Percentiles rank a stretch among this genome's conserved stretches.
These are phyloP conservation scores for Candida frijolesensis DNA, from an alignment of 1,139 yeast species.

Conservation along the genomic window DNA sequence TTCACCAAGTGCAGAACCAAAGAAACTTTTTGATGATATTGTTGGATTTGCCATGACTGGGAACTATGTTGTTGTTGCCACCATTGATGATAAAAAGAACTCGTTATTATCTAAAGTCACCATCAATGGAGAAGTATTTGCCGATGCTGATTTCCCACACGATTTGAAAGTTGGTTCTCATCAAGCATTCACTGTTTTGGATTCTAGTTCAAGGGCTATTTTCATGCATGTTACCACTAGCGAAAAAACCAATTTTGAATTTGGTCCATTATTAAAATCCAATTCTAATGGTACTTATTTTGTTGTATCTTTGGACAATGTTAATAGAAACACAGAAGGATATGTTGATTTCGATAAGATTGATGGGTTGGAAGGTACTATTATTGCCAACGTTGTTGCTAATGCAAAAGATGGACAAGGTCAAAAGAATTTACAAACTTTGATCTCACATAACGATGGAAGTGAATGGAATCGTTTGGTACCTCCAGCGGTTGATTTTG, in stretches of 20 bases:
- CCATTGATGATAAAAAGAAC: constrained; percentile 47
- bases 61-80: constrained; percentile 77
- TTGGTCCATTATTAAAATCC: constrained; percentile 84
- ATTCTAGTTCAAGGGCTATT: constrained; percentile 71
- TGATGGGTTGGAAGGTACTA: constrained; percentile 86
- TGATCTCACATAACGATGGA: constrained; percentile 89
- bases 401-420: constrained; percentile 33
- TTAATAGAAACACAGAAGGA: constrained; percentile 73
- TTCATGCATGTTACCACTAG: constrained; percentile 82
- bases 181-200: constrained; percentile 84
- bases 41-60: constrained; percentile 49
- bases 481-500: constrained; percentile 69
- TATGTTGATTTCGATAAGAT: constrained; percentile 88
- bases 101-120: constrained; percentile 72
- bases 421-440: constrained; percentile 63
- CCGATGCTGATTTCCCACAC: constrained; percentile 78
- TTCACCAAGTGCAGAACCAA: constrained; percentile 25
- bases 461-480: constrained; percentile 75
- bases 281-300: constrained; percentile 96
- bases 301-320: constrained; percentile 69
- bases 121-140: constrained; percentile 78
- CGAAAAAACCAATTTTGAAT: constrained; percentile 53
- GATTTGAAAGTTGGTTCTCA: constrained; percentile 63
- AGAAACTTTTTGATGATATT: constrained; percentile 29
- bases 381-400: constrained; percentile 68